phyloP scores from a whole-genome alignment of 2,329 filamentous ascomycete species.

The Teratosphaeria zuluensis region DNA sequence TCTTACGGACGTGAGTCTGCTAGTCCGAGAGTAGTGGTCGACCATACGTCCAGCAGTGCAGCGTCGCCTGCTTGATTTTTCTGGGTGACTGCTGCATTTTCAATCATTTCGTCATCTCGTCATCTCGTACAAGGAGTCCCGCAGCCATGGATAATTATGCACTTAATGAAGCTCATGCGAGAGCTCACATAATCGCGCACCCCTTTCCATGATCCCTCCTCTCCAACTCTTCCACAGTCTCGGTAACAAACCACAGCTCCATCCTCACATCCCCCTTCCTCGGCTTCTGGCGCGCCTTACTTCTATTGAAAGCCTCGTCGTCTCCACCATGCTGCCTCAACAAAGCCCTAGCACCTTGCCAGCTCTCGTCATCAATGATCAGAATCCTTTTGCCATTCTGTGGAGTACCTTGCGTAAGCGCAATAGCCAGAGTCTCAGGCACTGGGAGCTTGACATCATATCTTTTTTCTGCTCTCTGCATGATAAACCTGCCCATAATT shows the following conservation, averaged over 20 bases:
- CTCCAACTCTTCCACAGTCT: neutral
- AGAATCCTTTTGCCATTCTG: neutral
- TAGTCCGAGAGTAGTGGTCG: no score
- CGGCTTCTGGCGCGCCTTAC: neutral
- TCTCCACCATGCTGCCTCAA: neutral
- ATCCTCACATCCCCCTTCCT: neutral
- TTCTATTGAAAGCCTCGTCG: neutral
- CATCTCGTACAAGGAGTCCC: neutral
- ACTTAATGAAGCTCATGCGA: neutral
- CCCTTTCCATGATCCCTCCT: neutral
- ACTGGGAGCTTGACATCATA: neutral
- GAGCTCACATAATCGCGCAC: neutral
- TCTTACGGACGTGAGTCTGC: no score
- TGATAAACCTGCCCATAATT: neutral
- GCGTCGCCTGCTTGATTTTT: no score
- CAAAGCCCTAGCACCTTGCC: neutral
- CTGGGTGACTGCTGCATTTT: no score
- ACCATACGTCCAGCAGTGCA: no score
- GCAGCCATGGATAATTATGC: no score
- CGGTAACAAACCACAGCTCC: neutral
- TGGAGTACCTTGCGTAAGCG: neutral
- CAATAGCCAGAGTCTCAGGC: neutral
- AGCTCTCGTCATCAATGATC: neutral
- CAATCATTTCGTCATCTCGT: no score
- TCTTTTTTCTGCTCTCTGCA: neutral